phyloP scores from a whole-genome alignment of 176 grass and related monocot species.

The Elaeis guineensis region DNA sequence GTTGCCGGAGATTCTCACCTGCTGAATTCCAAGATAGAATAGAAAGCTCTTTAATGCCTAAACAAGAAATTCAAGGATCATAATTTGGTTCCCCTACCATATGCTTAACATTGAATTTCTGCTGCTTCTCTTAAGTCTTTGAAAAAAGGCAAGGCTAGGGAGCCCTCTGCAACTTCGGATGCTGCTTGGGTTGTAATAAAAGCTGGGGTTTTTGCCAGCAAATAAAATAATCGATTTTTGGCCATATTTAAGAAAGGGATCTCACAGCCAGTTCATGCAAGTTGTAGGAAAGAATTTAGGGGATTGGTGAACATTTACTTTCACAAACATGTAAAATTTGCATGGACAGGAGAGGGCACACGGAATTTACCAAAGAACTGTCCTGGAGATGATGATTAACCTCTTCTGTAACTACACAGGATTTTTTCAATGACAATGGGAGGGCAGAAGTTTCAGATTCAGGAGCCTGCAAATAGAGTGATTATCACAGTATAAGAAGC shows the following conservation, averaged over 20 bases:
- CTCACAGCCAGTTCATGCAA: too few species aligned
- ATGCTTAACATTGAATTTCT: slow-evolving; percentile 25
- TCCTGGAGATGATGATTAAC: slow-evolving; percentile 37
- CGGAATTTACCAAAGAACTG: slow-evolving; percentile 34
- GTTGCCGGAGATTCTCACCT: slow-evolving; percentile 25
- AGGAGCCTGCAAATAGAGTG: slow-evolving; percentile 28
- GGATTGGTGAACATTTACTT: too few species aligned
- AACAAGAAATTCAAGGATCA: too few species aligned
- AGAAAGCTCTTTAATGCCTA: too few species aligned
- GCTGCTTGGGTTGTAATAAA: slow-evolving; percentile 26
- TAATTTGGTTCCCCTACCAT: slow-evolving; percentile 26
- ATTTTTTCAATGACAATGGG: slow-evolving; percentile 32
- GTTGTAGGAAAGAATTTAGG: too few species aligned
- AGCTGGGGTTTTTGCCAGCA: slow-evolving; percentile 41
- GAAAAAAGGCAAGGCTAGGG: slow-evolving; percentile 27
- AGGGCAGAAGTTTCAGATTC: slow-evolving; percentile 29
- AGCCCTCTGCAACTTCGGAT: slow-evolving; percentile 27
- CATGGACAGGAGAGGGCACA: slow-evolving; percentile 22
- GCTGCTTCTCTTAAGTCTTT: slow-evolving; percentile 25
- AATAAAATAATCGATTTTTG: not conserved
- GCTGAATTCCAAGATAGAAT: slow-evolving; percentile 2
- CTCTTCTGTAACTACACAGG: slow-evolving; percentile 31
- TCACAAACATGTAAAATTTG: not conserved
- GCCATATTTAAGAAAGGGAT: slow-evolving; percentile 14
- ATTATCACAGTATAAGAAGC: too few species aligned